These are phyloP conservation scores for Metarhizium rileyi DNA, from an alignment of 2,329 filamentous ascomycete genomes.

Conservation along the genomic window DNA sequence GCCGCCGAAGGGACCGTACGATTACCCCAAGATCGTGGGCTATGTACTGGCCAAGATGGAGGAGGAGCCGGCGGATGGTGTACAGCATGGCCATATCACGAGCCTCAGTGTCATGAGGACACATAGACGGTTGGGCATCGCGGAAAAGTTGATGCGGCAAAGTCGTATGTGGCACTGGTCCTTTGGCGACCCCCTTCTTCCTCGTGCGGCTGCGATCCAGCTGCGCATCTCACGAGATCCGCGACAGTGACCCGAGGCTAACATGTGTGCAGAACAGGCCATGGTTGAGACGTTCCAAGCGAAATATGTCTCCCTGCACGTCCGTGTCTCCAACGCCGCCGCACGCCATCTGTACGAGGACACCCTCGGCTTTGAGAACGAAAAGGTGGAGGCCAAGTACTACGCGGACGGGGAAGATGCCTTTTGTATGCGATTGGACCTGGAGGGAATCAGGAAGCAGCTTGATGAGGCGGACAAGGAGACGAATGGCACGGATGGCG, in stretches of 20 bases:
- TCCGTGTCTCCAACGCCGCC: slow-evolving; percentile 86
- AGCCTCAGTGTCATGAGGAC: slow-evolving; percentile 93
- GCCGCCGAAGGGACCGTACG: slow-evolving; percentile 66
- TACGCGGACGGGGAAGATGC: slow-evolving; percentile 98
- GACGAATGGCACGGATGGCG: slow-evolving; percentile 17
- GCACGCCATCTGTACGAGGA: slow-evolving; percentile 88
- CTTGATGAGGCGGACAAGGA: slow-evolving; percentile 30
- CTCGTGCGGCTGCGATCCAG: not conserved
- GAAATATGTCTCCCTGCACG: slow-evolving; percentile 89
- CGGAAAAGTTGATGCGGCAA: slow-evolving; percentile 96
- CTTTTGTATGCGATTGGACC: slow-evolving; percentile 84
- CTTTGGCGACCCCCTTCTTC: not conserved
- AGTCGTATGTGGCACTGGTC: slow-evolving; percentile 54
- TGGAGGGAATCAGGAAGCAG: slow-evolving; percentile 49
- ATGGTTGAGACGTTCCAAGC: slow-evolving; percentile 95
- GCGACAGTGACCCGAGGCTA: too few species aligned
- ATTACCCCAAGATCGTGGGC: slow-evolving; percentile 94
- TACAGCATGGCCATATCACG: slow-evolving; percentile 94
- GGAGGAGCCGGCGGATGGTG: slow-evolving; percentile 84
- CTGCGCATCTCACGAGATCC: too few species aligned
- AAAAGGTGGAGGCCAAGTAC: slow-evolving; percentile 81
- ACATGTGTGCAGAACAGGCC: slow-evolving; percentile 58
- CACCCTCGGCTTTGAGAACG: slow-evolving; percentile 79
- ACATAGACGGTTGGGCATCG: slow-evolving; percentile 80
- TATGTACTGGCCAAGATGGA: slow-evolving; percentile 99